Evolutionary conservation across 1,139 yeast species (phyloP), one percentile per base, ranked within the genome.

Genomic region (Blastobotrys niveus): DNA sequence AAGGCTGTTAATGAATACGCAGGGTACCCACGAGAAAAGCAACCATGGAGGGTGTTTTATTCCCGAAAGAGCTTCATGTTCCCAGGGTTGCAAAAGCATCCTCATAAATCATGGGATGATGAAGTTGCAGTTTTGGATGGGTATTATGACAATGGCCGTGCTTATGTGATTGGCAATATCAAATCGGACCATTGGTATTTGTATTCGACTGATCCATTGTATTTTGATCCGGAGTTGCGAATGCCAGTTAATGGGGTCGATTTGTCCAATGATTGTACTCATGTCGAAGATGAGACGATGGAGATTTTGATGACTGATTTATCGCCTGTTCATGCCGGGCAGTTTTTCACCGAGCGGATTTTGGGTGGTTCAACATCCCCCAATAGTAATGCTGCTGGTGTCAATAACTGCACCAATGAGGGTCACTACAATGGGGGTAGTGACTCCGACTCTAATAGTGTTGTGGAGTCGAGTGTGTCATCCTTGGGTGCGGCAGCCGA

Each of bases 11-110:
- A 64, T 24, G 53, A 63, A 74, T 53, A 66, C 83, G 48, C 77
- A n/a, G 65, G 66, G 2, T 66, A 58, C 43, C 57, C 64, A 12
- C 42, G 43, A 26, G 52, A 52, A 12, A 46, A 34, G 17, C 61
- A 59, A 42, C 80, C 87, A 35, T 74, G 74, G 66, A 77, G 84
- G 55, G 80, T 87, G 10, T 88, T 89, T 58, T 91, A 91, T 66
- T 88, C 96, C 2, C 78, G 96, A 63, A 80, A 95, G 63, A 76
- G 87, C 32, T 89, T 88, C 65, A 82, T 89, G 91, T 91, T 89
- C 62, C 98, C 98, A 10, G 80, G 81, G 34, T 79, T 75, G 57
- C 98, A 91, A 66, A 72, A 75, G 42, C 79, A 80, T 49, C 82
- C 94, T 44, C 97, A 91, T 64, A 76, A 76, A 52, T 82, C 79